Base-by-base conservation (phyloP, 495 filamentous ascomycete genomes). In the Xylaria telfairii region DNA sequence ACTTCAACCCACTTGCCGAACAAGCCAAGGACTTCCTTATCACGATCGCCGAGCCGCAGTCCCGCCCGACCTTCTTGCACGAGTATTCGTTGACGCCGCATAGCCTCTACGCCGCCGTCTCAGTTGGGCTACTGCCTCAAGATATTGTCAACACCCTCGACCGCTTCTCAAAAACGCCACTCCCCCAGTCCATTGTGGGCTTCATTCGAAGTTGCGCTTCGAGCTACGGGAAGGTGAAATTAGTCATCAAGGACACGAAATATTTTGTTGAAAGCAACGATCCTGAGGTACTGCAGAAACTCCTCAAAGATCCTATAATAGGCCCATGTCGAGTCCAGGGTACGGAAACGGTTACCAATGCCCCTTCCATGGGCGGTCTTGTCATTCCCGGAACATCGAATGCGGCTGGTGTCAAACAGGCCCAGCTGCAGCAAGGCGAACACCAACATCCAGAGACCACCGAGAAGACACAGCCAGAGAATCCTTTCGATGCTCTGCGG, bases 341-440 rank as follows among this genome's bases (percentile, higher is more conserved):
- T 8, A 84, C 86, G 1, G 89, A 91, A 41, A 92, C 90, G 26
- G 89, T 97, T 60, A 93, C 91, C 9, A 92, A 91, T 70, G 96
- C 96, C 3, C 93, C 93, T 24, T 95, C 93, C 75, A 92, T 95
- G 90, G 93, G 87, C n/a, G 92, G 88, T 6, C 85, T 98, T 41
- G 93, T 97, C 34, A 99, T 98, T 73, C 94, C 96, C 4, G 96
- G 96, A 51, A 99, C 96, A 0, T 94, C 93, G 72, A 93, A 95
- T 80, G 95, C 95, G 30, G 94, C 93, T 28, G 95, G 93, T 70
- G 88, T 93, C 19, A 88, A 89, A 74, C 92, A 97, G 76, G 84
- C 86, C 26, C 77, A 82, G 6, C 80, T 75, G 70, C 80, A 68
- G 79, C 81, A 74, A 68, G 72, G 70, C 26, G 76, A 78, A 19